phyloP scores from a whole-genome alignment of 148 eudicot species.

The Cornus suecica region DNA sequence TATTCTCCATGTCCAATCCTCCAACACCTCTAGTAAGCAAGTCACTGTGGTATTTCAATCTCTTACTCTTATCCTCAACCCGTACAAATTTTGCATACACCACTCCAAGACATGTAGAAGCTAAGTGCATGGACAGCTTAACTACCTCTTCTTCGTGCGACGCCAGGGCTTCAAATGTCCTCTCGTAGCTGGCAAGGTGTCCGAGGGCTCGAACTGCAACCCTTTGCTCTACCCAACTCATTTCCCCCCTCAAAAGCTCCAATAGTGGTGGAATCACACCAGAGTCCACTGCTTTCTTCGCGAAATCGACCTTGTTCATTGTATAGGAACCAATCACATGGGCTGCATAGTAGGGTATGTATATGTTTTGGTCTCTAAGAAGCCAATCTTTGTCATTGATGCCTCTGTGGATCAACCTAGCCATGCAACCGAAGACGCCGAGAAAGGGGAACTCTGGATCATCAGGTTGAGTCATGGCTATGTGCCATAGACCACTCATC shows the following conservation, averaged over 20 bases:
- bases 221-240: slow-evolving; percentile 85
- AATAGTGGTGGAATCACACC: slow-evolving; percentile 68
- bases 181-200: slow-evolving; percentile 68
- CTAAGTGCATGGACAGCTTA: slow-evolving; percentile 34
- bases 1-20: slow-evolving; percentile 57
- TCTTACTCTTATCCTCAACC: slow-evolving; percentile 24
- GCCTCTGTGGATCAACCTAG: slow-evolving; percentile 48
- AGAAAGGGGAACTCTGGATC: slow-evolving; percentile 67
- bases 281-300: slow-evolving; percentile 47
- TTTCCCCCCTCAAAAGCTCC: slow-evolving; percentile 63
- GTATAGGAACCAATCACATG: slow-evolving; percentile 87
- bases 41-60: slow-evolving; percentile 62
- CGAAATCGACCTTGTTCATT: slow-evolving; percentile 55
- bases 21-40: slow-evolving; percentile 80
- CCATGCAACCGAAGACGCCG: slow-evolving; percentile 76
- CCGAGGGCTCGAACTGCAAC: slow-evolving; percentile 82
- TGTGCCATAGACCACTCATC: slow-evolving; percentile 64
- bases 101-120: slow-evolving; percentile 31
- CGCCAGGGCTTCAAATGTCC: slow-evolving; percentile 45
- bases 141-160: slow-evolving; percentile 48
- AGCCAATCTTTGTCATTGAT: slow-evolving; percentile 58
- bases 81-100: slow-evolving; percentile 38
- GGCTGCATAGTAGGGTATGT: slow-evolving; percentile 84
- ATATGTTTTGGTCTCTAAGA: slow-evolving; percentile 55
- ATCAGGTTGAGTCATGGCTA: slow-evolving; percentile 69